These are phyloP conservation scores for Dipodascopsis uninucleata DNA, from an alignment of 805 yeast genomes.

Conservation along the genomic window DNA sequence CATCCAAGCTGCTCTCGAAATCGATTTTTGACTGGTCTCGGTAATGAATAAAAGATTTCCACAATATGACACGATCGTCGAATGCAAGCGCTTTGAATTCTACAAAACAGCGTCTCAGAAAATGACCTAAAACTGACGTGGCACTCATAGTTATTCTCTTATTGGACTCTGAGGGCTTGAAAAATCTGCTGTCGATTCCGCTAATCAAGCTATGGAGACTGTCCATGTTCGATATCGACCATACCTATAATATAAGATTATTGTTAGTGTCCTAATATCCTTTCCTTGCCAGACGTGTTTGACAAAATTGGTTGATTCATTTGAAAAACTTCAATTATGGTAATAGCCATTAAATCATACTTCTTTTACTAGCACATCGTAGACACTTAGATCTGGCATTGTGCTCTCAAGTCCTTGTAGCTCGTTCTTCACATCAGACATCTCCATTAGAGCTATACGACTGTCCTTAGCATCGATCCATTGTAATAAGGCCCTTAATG, in stretches of 20 bases:
- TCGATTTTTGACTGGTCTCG: neutral
- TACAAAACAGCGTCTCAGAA: slow-evolving; percentile 17
- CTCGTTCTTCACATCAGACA: slow-evolving; percentile 6
- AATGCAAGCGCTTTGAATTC: slow-evolving; percentile 18
- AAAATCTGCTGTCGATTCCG: slow-evolving; percentile 12
- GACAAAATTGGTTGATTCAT: too few relatives aligned
- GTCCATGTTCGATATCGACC: slow-evolving; percentile 5
- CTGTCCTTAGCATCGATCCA: slow-evolving; percentile 16
- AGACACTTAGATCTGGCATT: slow-evolving; percentile 2
- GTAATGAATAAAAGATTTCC: slow-evolving; percentile 13
- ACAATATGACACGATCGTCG: slow-evolving; percentile 11
- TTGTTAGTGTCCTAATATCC: too few relatives aligned
- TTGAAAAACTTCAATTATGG: too few relatives aligned
- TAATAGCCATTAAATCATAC: too few relatives aligned
- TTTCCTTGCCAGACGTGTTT: too few relatives aligned
- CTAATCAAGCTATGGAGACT: slow-evolving; percentile 10
- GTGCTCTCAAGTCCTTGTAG: neutral
- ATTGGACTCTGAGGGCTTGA: neutral
- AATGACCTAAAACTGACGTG: slow-evolving; percentile 19
- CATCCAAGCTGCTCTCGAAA: neutral
- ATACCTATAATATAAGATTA: slow-evolving; percentile 2
- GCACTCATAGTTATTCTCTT: slow-evolving; percentile 4
- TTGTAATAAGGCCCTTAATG: slow-evolving; percentile 2
- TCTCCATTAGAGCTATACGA: neutral
- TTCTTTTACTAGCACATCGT: too few relatives aligned